Evolutionary conservation across 148 eudicot genomes (phyloP).

Genomic region (Limonium bicolor): DNA sequence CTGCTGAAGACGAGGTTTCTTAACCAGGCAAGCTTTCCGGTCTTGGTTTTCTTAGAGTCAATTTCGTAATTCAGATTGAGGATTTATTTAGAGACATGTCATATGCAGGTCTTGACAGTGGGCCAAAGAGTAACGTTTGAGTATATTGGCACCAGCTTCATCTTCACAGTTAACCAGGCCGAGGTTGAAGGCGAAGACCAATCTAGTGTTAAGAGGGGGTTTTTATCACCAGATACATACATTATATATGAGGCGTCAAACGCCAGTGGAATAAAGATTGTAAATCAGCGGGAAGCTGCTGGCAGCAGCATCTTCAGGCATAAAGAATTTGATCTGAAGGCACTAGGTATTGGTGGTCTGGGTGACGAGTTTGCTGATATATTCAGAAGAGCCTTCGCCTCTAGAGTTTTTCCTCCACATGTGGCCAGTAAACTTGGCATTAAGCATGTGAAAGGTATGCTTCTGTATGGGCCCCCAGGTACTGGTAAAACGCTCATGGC

Average conservation of each 20-base stretch:
- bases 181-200: slow-evolving; percentile 53
- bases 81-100: background rate
- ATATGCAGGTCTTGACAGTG: slow-evolving; percentile 70
- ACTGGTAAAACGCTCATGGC: slow-evolving; percentile 99
- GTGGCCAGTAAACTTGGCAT: slow-evolving; percentile 91
- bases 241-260: slow-evolving; percentile 74
- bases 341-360: slow-evolving; percentile 91
- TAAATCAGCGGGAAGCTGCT: slow-evolving; percentile 91
- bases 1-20: slow-evolving; percentile 48
- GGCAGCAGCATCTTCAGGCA: slow-evolving; percentile 87
- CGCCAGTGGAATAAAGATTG: slow-evolving; percentile 88
- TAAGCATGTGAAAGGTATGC: slow-evolving; percentile 98
- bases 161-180: slow-evolving; percentile 77
- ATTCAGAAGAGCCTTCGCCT: slow-evolving; percentile 97
- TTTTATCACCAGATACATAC: slow-evolving; percentile 65
- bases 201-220: slow-evolving; percentile 62
- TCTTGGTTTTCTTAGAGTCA: background rate
- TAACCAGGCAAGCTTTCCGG: slow-evolving; percentile 50
- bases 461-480: slow-evolving; percentile 97
- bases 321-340: slow-evolving; percentile 83
- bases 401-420: slow-evolving; percentile 94
- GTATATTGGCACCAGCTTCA: slow-evolving; percentile 61
- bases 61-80: slow-evolving; percentile 1
- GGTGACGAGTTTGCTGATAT: slow-evolving; percentile 94
- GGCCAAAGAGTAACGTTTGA: slow-evolving; percentile 83